phyloP scores from a whole-genome alignment of 164 flowering plant species.

The Umbilicus rupestris region DNA sequence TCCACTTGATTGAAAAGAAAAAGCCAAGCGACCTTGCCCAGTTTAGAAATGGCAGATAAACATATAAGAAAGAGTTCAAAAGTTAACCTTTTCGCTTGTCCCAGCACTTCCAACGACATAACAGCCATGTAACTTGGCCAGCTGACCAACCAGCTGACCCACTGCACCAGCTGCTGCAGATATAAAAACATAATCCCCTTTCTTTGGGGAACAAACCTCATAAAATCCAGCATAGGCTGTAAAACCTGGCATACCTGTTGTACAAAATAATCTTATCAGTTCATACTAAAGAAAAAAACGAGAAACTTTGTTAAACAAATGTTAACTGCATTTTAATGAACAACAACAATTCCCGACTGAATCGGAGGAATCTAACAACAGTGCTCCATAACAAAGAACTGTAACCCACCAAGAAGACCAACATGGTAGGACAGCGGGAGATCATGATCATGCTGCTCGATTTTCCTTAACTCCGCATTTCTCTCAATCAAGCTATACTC shows the following conservation, averaged over 20 bases:
- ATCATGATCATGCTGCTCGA: constrained; percentile 29
- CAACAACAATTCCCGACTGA: too few species aligned
- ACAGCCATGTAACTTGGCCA: constrained; percentile 72
- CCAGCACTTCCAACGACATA: constrained; percentile 85
- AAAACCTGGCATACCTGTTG: constrained; percentile 70
- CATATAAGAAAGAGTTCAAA: not conserved
- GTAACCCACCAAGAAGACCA: constrained; percentile 65
- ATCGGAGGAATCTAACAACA: not conserved
- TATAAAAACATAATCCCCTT: constrained; percentile 55
- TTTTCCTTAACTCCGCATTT: constrained; percentile 39
- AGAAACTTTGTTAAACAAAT: not conserved
- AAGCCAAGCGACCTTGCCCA: not conserved
- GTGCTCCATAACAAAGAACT: not conserved
- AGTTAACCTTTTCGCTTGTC: constrained; percentile 36
- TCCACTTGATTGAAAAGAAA: not conserved
- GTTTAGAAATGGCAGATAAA: not conserved
- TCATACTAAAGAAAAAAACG: not conserved
- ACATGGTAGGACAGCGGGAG: constrained; percentile 64
- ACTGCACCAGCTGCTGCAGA: constrained; percentile 85
- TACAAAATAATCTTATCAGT: too few species aligned
- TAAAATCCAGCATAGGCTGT: constrained; percentile 75
- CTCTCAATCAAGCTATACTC: constrained; percentile 50
- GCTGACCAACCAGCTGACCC: constrained; percentile 80
- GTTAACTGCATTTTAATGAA: not conserved
- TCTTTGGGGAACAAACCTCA: constrained; percentile 56